Conservation (phyloP, 306 rosid species). For the Quillaja saponaria region DNA sequence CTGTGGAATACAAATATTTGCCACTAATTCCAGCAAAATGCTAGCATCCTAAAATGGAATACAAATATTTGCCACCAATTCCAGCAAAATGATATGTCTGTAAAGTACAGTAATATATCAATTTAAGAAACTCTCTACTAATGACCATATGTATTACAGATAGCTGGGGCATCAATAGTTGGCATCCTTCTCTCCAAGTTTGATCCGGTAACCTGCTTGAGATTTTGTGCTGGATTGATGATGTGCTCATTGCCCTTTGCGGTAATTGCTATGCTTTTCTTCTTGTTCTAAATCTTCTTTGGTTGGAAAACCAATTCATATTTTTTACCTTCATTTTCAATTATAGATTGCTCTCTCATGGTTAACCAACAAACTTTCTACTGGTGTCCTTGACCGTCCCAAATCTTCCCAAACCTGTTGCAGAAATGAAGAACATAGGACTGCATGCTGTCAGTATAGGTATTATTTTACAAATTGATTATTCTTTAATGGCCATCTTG, state of each 20-base stretch:
- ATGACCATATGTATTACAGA: slow-evolving; percentile 47
- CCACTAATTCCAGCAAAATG: slow-evolving; percentile 1
- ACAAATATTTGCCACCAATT: background rate
- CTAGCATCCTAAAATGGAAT: background rate
- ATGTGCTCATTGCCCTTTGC: slow-evolving; percentile 72
- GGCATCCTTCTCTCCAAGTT: slow-evolving; percentile 83
- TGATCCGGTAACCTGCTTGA: slow-evolving; percentile 87
- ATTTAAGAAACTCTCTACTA: slow-evolving; percentile 8
- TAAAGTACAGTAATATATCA: slow-evolving; percentile 4
- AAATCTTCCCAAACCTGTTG: slow-evolving; percentile 67
- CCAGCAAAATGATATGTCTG: slow-evolving; percentile 16
- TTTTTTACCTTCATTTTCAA: slow-evolving; percentile 21
- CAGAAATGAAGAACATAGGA: slow-evolving; percentile 47
- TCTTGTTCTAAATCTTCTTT: slow-evolving; percentile 31
- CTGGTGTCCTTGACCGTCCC: slow-evolving; percentile 92
- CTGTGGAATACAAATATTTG: slow-evolving; percentile 4
- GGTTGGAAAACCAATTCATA: slow-evolving; percentile 22
- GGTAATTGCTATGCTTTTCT: slow-evolving; percentile 49
- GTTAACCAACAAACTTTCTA: slow-evolving; percentile 82
- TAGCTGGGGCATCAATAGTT: slow-evolving; percentile 80
- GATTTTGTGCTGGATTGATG: slow-evolving; percentile 72
- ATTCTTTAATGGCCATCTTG: background rate
- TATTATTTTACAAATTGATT: slow-evolving; percentile 34
- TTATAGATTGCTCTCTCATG: slow-evolving; percentile 68
- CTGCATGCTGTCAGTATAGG: slow-evolving; percentile 52